A percentile compares a stretch with the other conserved stretches of the same genome.
Conservation (phyloP, 2,329 filamentous ascomycete species). For the Parastagonospora nodorum region DNA sequence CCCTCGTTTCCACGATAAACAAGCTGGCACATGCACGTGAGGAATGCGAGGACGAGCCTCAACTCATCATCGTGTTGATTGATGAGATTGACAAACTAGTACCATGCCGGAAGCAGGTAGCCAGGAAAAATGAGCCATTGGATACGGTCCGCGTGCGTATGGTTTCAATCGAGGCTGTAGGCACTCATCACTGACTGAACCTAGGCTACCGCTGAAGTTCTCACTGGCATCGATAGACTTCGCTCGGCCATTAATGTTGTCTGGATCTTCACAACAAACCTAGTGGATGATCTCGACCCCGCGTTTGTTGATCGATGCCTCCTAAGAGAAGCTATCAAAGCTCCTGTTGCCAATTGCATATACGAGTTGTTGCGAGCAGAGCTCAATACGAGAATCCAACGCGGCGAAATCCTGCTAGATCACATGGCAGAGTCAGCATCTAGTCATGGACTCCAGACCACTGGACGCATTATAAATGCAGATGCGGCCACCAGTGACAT, state of each 20-base stretch:
- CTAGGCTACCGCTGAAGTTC: constrained; percentile 55
- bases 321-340: constrained; percentile 52
- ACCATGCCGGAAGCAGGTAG: constrained; percentile 49
- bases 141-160: constrained; percentile 51
- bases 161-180: no score
- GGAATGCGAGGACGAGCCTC: constrained; percentile 47
- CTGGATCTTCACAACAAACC: constrained; percentile 57
- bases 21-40: background rate
- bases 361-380: constrained; percentile 57
- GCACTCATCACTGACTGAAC: background rate
- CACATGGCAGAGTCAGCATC: no score
- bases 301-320: constrained; percentile 58
- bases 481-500: no score
- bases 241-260: constrained; percentile 52
- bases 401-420: background rate
- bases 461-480: no score
- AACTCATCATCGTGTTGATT: constrained; percentile 53
- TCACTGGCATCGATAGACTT: constrained; percentile 55
- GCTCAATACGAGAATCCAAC: constrained; percentile 37
- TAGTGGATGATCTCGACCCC: constrained; percentile 51
- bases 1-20: constrained; percentile 50
- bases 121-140: constrained; percentile 49
- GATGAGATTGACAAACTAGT: constrained; percentile 59
- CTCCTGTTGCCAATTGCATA: constrained; percentile 46
- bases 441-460: no score